Evolutionary conservation across 345 rosid genomes (phyloP).

Genomic region (Brassica napus): Da-Ae NC_063439.1:28197501-28198000

Average conservation of each 20-base stretch:
- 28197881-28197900: background rate
- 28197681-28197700: conserved; percentile 93
- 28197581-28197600: conserved; percentile 60
- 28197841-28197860: conserved; percentile 80
- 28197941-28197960: background rate
- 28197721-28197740: conserved; percentile 28
- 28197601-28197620: conserved; percentile 34
- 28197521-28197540: conserved; percentile 90
- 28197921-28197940: background rate
- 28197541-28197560: conserved; percentile 93
- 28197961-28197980: conserved; percentile 49
- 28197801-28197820: conserved; percentile 64
- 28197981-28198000: conserved; percentile 85
- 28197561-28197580: conserved; percentile 90
- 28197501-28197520: conserved; percentile 85
- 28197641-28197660: conserved; percentile 84
- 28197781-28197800: background rate
- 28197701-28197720: conserved; percentile 97
- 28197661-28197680: conserved; percentile 73
- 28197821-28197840: conserved; percentile 92
- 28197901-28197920: background rate
- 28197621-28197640: conserved; percentile 60
- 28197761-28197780: conserved; percentile 9
- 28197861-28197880: conserved; percentile 51
- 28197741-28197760: background rate